These are phyloP conservation scores for Pseudogymnoascus sp. DNA, from an alignment of 2,329 filamentous ascomycete species.

Conservation along the genomic window DNA sequence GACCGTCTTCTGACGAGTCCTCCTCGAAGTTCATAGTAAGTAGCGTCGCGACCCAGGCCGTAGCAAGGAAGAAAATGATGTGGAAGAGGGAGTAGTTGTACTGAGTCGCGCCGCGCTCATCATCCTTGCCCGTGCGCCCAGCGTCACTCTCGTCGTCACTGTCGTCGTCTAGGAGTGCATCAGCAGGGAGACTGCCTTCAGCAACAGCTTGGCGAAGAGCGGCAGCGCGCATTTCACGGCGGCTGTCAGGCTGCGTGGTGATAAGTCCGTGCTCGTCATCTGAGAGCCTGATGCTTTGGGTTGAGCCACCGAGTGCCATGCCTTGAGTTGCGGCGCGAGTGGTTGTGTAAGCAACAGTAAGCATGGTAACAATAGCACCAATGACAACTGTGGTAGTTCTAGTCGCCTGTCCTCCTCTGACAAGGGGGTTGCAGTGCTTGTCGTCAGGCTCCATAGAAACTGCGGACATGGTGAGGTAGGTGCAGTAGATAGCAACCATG, in stretches of 20 bases:
- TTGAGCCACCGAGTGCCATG: conserved; percentile 59
- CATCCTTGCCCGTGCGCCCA: conserved; percentile 59
- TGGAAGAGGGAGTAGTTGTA: conserved; percentile 97
- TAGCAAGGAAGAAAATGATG: conserved; percentile 93
- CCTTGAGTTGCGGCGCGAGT: conserved; percentile 91
- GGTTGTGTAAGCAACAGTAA: conserved; percentile 95
- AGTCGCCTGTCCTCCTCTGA: conserved; percentile 71
- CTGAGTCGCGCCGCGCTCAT: conserved; percentile 81
- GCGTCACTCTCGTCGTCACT: conserved; percentile 57
- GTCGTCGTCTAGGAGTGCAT: conserved; percentile 66
- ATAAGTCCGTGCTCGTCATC: conserved; percentile 84
- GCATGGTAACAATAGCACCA: conserved; percentile 90
- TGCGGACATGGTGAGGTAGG: conserved; percentile 94
- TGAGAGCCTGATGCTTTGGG: conserved; percentile 50
- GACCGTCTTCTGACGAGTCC: conserved; percentile 51
- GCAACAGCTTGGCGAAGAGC: conserved; percentile 87
- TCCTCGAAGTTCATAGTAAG: conserved; percentile 72
- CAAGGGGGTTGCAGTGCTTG: conserved; percentile 84
- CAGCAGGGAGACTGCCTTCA: conserved; percentile 83
- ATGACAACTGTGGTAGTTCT: conserved; percentile 85
- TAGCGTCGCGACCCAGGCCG: conserved; percentile 89
- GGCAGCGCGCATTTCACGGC: conserved; percentile 87
- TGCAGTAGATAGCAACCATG: conserved; percentile 97
- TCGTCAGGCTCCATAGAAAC: conserved; percentile 98
- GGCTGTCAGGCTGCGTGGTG: conserved; percentile 67